Percentiles rank a stretch among this genome's conserved stretches.
phyloP scores from a whole-genome alignment of 2,329 filamentous ascomycete species.

The Aspergillus sp. region DNA sequence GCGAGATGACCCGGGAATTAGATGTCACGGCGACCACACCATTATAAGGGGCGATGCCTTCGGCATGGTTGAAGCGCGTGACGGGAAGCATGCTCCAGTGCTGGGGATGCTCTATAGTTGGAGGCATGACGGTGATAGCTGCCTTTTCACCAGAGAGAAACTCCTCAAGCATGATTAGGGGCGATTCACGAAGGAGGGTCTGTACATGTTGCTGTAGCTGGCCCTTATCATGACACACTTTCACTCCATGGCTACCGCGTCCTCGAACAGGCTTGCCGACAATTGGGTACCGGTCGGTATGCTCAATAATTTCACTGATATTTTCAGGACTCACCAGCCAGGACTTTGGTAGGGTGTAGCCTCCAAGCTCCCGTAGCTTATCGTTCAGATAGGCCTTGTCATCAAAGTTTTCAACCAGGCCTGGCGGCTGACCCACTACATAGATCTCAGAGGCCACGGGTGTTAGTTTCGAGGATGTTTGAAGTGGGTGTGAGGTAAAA shows the following conservation, averaged over 20 bases:
- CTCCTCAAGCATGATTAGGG: conserved; percentile 50
- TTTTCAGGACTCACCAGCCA: conserved; percentile 34
- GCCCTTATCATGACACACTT: conserved; percentile 40
- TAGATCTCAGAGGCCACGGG: conserved; percentile 31
- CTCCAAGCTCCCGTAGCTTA: conserved; percentile 39
- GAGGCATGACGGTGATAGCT: conserved; percentile 57
- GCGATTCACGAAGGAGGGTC: conserved; percentile 40
- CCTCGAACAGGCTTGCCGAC: conserved; percentile 54
- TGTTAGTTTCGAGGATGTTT: conserved; percentile 41
- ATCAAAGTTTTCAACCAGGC: conserved; percentile 52
- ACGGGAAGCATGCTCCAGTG: conserved; percentile 48
- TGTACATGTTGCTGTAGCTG: conserved; percentile 40
- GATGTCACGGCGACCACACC: too few relatives aligned
- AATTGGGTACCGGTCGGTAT: conserved; percentile 40
- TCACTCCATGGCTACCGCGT: conserved; percentile 54
- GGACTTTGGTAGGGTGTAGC: conserved; percentile 45
- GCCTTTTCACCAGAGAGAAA: conserved; percentile 53
- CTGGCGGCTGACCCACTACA: conserved; percentile 51
- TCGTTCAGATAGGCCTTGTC: conserved; percentile 55
- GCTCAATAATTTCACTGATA: conserved; percentile 10
- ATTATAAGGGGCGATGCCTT: too few relatives aligned
- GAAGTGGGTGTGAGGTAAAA: conserved; percentile 52
- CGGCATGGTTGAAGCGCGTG: too few relatives aligned
- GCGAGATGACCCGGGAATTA: too few relatives aligned
- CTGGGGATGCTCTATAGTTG: conserved; percentile 29